Conservation (phyloP, 441 rosid species). For the Arabidopsis hybrid region DNA sequence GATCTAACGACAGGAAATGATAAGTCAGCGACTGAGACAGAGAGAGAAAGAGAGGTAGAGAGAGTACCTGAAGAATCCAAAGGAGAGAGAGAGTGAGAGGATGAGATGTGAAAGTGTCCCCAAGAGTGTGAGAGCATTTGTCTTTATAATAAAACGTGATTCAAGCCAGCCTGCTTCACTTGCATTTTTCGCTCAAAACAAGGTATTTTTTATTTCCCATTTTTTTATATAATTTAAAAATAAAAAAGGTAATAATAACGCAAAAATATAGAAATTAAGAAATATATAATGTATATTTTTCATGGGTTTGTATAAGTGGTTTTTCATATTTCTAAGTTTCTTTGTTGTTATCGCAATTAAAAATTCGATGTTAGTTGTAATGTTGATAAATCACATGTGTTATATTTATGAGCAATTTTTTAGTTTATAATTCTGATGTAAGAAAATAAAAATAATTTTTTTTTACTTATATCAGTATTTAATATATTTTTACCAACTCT, state of each 20-base stretch:
- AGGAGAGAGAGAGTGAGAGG: conserved; percentile 13
- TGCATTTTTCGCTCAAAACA: conserved; percentile 16
- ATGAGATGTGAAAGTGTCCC: conserved; percentile 23
- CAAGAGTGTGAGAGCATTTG: conserved; percentile 12
- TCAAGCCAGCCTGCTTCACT: conserved; percentile 28
- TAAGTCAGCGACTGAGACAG: conserved; percentile 7
- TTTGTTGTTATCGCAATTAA: no score
- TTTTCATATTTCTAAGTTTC: no score
- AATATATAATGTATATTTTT: no score
- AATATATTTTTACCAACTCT: neutral
- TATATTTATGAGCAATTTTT: no score
- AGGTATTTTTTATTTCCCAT: neutral
- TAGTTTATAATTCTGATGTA: no score
- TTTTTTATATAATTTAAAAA: no score
- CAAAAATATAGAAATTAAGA: no score
- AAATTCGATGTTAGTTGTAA: neutral
- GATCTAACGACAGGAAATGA: conserved; percentile 20
- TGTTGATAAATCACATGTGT: neutral
- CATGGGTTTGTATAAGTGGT: no score
- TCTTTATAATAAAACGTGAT: conserved; percentile 21
- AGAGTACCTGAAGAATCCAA: conserved; percentile 14
- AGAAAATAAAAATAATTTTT: no score
- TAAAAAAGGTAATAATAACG: no score
- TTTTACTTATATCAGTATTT: no score
- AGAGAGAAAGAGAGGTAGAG: conserved; percentile 6